Evolutionary conservation across 805 yeast genomes (phyloP), one percentile per base, ranked within the genome.

Genomic region (Wickerhamiella azyma): DNA sequence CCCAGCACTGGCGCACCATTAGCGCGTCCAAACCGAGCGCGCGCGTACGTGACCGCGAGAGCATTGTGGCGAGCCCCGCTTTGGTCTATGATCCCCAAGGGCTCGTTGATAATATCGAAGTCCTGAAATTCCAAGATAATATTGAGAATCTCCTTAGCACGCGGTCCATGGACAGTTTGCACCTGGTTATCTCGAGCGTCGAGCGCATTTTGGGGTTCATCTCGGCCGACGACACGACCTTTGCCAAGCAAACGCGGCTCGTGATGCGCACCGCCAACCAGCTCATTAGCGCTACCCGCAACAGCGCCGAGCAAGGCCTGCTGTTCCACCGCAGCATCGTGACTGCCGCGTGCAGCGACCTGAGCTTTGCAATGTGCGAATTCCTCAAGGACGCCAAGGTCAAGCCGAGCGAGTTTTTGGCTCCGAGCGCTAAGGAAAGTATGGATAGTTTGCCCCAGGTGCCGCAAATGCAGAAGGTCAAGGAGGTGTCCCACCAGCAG

Each of bases 321-420:
- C 56, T 83, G 2, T 63, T 85, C 46, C 95, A 96, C 0, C 72
- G 70, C 45, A 64, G 81, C 17, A 72, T 85, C 2, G 71, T 86
- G 16, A 81, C 85, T 61, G 74, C 85, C 18, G 79, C 96, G 0
- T 65, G 84, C 9, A 73, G 82, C 38, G 95, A 86, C 56, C 65
- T 86, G 30, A 70, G 79, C 7, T 79, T 78, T 57, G 66, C 77
- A 2, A 69, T 68, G 2, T 71, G 72, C 24, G 83, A 57, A 43
- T 48, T 45, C 9, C 39, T 47, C 17, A 45, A 43, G 37, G 37
- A 24, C 2, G 52, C 48, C 2, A 40, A 46, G 9, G 41, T 50
- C 16, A 30, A 33, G 14, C 37, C 38, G 8, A 42, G 18, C 11
- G 43, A 41, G 29, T 32, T 41, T 13, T 28, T 28, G n/a, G n/a